A percentile compares a stretch with the other conserved stretches of the same genome.
These are phyloP conservation scores for Fusarium globosum DNA, from an alignment of 2,329 filamentous ascomycete genomes.

Conservation along the genomic window DNA sequence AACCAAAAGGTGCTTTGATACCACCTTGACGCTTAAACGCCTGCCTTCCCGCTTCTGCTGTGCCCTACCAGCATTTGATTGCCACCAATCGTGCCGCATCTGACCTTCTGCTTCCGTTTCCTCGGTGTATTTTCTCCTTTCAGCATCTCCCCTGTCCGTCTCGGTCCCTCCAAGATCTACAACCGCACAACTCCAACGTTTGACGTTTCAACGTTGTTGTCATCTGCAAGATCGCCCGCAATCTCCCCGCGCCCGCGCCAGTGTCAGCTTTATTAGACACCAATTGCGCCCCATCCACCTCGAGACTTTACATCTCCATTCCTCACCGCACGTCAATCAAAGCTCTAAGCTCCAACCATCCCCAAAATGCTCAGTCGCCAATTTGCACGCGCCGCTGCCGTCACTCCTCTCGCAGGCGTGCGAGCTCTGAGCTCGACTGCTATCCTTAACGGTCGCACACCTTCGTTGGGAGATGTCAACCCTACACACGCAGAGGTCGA, in stretches of 20 bases:
- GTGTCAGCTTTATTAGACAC: slow-evolving; percentile 35
- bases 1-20: slow-evolving; percentile 31
- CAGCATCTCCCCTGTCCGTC: slow-evolving; percentile 34
- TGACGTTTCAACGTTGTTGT: slow-evolving; percentile 33
- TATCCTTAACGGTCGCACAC: slow-evolving; percentile 61
- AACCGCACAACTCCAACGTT: slow-evolving; percentile 24
- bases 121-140: slow-evolving; percentile 35
- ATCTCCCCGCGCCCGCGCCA: slow-evolving; percentile 25
- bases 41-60: slow-evolving; percentile 41
- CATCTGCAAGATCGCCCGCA: slow-evolving; percentile 27
- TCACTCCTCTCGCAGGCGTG: slow-evolving; percentile 59
- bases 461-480: slow-evolving; percentile 88
- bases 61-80: slow-evolving; percentile 39
- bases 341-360: slow-evolving; percentile 32
- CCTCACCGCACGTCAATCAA: slow-evolving; percentile 6
- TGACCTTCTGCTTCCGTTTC: slow-evolving; percentile 41
- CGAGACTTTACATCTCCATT: slow-evolving; percentile 26
- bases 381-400: slow-evolving; percentile 58
- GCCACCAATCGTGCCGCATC: slow-evolving; percentile 41
- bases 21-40: slow-evolving; percentile 32
- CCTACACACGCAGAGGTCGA: slow-evolving; percentile 71
- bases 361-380: slow-evolving; percentile 62
- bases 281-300: slow-evolving; percentile 17
- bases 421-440: slow-evolving; percentile 70
- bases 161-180: slow-evolving; percentile 28